phyloP scores from a whole-genome alignment of 1,284 basidiomycete species.

The Boletus austroedulis region DNA sequence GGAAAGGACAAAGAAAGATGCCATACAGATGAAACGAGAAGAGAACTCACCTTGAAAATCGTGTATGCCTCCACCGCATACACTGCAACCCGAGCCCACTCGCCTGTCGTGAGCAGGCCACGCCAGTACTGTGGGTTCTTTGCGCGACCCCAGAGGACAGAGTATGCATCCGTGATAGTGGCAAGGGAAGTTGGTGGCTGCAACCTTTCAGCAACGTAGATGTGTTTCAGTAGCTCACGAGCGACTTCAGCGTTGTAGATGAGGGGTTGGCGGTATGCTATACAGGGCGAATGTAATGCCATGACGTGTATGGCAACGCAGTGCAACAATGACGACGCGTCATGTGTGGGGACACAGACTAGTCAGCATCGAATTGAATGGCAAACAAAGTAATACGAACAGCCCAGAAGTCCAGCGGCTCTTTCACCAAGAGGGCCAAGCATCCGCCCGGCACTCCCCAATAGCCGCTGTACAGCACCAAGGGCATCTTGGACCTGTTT shows the following conservation, averaged over 20 bases:
- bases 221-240: constrained; percentile 83
- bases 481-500: constrained; percentile 70
- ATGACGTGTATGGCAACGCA: not conserved
- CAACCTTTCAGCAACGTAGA: constrained; percentile 87
- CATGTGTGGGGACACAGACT: not conserved
- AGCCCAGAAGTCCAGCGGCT: constrained; percentile 59
- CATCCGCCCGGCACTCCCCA: constrained; percentile 51
- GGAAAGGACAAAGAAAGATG: no score
- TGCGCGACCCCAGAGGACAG: constrained; percentile 69
- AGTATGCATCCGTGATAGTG: constrained; percentile 68
- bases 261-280: constrained; percentile 83
- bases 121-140: constrained; percentile 70
- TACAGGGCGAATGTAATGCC: not conserved
- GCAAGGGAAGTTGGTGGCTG: constrained; percentile 73
- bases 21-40: constrained; percentile 31
- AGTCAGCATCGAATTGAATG: constrained; percentile 6
- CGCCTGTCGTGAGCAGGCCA: constrained; percentile 66
- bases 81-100: constrained; percentile 75
- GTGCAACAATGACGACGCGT: not conserved
- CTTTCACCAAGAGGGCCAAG: constrained; percentile 61
- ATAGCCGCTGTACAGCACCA: constrained; percentile 55
- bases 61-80: constrained; percentile 89
- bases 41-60: constrained; percentile 69
- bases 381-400: constrained; percentile 43
- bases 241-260: constrained; percentile 83